A percentile compares a stretch with the other conserved stretches of the same genome.
Conservation (phyloP, 305 asterid genomes). For the Salvia sclarea region DNA sequence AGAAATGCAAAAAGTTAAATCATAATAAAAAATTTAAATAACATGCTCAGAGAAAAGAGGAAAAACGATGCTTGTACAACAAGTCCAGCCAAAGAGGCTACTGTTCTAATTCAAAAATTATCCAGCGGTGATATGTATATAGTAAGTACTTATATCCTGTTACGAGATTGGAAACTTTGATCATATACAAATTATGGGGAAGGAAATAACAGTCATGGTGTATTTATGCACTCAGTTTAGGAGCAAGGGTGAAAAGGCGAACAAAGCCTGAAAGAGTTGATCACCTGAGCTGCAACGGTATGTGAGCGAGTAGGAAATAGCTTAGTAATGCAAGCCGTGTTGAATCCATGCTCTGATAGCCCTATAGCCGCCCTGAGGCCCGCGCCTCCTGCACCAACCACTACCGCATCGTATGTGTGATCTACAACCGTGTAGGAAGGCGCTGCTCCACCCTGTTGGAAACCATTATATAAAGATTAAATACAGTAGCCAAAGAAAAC, state of each 20-base stretch:
- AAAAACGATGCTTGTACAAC: neutral
- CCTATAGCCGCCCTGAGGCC: slow-evolving; percentile 99
- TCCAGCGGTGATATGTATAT: neutral
- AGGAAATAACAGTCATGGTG: neutral
- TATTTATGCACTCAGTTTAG: neutral
- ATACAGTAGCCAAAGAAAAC: neutral
- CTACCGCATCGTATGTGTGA: slow-evolving; percentile 98
- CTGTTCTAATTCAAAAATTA: neutral
- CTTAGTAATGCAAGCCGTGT: slow-evolving; percentile 97
- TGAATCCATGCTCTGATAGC: slow-evolving; percentile 96
- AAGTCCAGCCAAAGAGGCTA: neutral
- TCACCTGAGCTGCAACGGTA: slow-evolving; percentile 98
- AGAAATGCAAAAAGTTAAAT: neutral
- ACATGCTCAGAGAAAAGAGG: neutral
- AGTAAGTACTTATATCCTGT: neutral
- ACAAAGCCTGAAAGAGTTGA: slow-evolving; percentile 17
- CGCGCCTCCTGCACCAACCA: slow-evolving; percentile 99
- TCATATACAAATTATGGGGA: neutral
- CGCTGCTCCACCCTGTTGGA: slow-evolving; percentile 61
- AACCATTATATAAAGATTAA: slow-evolving; percentile 1
- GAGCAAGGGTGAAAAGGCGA: neutral
- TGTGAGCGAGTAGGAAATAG: slow-evolving; percentile 98
- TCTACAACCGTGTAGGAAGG: slow-evolving; percentile 84
- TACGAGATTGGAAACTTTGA: neutral
- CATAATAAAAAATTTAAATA: neutral